Percentiles rank a stretch among this genome's conserved stretches.
Evolutionary conservation across 2,329 filamentous ascomycete species (phyloP).

Genomic region (Colletotrichum sp.): DNA sequence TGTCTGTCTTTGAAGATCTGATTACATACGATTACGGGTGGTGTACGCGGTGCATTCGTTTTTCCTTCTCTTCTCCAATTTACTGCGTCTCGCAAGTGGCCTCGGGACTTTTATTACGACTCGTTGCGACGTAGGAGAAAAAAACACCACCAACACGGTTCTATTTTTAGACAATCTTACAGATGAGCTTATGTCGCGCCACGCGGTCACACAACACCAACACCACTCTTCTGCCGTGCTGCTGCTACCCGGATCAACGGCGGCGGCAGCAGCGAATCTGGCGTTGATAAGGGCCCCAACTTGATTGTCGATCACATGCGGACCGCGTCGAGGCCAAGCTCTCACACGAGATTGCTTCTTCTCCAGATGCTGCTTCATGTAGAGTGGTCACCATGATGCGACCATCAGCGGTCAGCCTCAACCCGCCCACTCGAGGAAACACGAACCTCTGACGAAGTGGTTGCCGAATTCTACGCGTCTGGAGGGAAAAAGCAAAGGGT

Average conservation of each 20-base stretch:
- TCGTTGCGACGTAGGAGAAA: neutral
- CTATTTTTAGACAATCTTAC: constrained; percentile 2
- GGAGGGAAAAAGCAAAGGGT: neutral
- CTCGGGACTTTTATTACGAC: neutral
- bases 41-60: neutral
- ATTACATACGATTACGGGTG: neutral
- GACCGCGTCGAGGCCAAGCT: neutral
- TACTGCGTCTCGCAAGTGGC: neutral
- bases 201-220: neutral
- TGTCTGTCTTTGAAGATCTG: neutral
- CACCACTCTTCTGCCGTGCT: neutral
- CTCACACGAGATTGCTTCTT: neutral
- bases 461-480: neutral
- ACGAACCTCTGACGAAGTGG: neutral
- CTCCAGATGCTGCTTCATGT: neutral
- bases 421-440: neutral
- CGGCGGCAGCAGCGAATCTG: neutral
- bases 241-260: neutral
- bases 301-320: constrained; percentile 1
- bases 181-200: neutral
- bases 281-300: neutral
- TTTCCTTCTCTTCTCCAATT: neutral
- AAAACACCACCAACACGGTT: neutral
- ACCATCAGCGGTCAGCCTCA: neutral
- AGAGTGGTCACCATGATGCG: neutral